Evolutionary conservation across 2,329 filamentous ascomycete species (phyloP), one percentile per base, ranked within the genome.

Genomic region (Sporothrix curviconia): DNA sequence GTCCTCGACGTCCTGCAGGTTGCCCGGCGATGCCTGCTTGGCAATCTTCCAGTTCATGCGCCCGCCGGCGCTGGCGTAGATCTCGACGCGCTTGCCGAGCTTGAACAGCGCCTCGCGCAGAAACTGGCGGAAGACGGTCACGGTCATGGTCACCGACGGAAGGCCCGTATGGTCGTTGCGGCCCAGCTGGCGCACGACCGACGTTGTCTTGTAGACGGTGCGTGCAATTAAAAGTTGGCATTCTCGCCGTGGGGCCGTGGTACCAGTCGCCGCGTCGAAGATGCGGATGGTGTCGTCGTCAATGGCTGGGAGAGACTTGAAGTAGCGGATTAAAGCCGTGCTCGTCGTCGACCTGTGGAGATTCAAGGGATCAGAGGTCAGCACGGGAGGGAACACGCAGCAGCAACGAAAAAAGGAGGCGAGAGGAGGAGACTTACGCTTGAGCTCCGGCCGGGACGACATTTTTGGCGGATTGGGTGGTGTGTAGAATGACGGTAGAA

Each of bases 221-320:
- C 85, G 82, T 12, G 90, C 90, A 64, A 95, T 92, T n/a, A n/a
- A 70, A 91, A 92, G 63, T 82, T 83, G 53, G 90, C 90, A 83
- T 95, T 85, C 58, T 90, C 82, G 47, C 89, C 90, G 67, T 95
- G 90, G n/a, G n/a, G 92, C 89, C 6, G 92, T 96, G n/a, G 71
- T 96, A 96, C 81, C 86, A 99, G 69, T 99, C 94, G 36, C 89
- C 88, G 63, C 94, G 67, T 97, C 92, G 69, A 97, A 97, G 60
- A 99, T 87, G 55, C 94, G 86, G 55, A 99, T 80, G 0, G 90
- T 92, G 56, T 89, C 87, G 39, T 84, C 80, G 64, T 84, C 83
- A 55, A 84, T 83, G 14, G 77, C 67, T 6, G 90, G 84, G 3
- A 99, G 80, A n/a, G 85, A 87, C 66, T 92, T 92, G 78, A 95